phyloP scores from a whole-genome alignment of 805 yeast genomes.

The Nematodospora valgi region DNA sequence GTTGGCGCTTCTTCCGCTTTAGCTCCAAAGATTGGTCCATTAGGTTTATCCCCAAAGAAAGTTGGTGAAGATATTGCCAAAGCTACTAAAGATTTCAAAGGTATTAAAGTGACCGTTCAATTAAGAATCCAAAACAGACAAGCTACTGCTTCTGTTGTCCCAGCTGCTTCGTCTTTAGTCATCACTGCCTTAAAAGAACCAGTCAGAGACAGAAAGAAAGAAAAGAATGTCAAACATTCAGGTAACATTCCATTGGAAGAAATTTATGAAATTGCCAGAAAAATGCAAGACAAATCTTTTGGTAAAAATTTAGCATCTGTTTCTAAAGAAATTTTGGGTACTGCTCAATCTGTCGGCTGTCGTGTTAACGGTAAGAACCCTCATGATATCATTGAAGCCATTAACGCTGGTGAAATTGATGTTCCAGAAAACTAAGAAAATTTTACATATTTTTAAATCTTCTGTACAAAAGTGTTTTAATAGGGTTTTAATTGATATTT shows the following conservation, averaged over 20 bases:
- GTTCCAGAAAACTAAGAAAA: slow-evolving; percentile 67
- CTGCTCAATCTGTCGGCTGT: slow-evolving; percentile 99
- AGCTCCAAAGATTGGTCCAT: slow-evolving; percentile 99
- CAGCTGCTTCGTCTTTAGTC: slow-evolving; percentile 98
- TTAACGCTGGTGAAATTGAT: slow-evolving; percentile 97
- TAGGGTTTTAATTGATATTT: slow-evolving; percentile 31
- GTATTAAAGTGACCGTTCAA: slow-evolving; percentile 98
- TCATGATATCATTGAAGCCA: slow-evolving; percentile 97
- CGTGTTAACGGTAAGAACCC: slow-evolving; percentile 99
- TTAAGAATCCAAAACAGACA: slow-evolving; percentile 99
- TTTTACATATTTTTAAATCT: slow-evolving; percentile 19
- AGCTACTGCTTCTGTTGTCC: slow-evolving; percentile 97
- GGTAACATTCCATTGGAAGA: slow-evolving; percentile 98
- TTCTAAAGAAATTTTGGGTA: slow-evolving; percentile 98
- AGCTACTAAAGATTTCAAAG: slow-evolving; percentile 99
- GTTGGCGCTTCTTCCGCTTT: slow-evolving; percentile 99
- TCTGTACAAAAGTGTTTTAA: slow-evolving; percentile 22
- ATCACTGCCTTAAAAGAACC: slow-evolving; percentile 99
- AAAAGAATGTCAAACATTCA: slow-evolving; percentile 98
- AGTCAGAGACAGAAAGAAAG: slow-evolving; percentile 99
- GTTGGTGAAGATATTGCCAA: slow-evolving; percentile 99
- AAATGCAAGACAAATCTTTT: slow-evolving; percentile 95
- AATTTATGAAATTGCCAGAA: slow-evolving; percentile 95
- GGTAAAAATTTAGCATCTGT: slow-evolving; percentile 97
- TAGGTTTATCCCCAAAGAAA: slow-evolving; percentile 99